Conservation (phyloP, 208 protist genomes). For the Leishmania aethiopica region DNA sequence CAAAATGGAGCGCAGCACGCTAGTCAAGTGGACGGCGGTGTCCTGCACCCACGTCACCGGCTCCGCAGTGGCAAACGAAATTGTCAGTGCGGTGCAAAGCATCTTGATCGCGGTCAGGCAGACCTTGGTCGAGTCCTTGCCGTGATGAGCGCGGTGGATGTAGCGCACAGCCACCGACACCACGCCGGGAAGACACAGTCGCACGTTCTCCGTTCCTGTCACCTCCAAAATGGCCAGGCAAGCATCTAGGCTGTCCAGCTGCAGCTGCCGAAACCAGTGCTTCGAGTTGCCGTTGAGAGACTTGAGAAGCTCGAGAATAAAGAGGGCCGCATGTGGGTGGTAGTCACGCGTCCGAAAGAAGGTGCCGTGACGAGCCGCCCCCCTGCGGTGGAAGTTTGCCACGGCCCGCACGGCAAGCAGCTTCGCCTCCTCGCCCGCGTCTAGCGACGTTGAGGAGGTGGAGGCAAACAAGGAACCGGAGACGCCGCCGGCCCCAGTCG, state of each 20-base stretch:
- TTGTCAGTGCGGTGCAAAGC: constrained; percentile 33
- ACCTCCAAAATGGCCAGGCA: constrained; percentile 61
- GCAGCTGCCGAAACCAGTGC: constrained; percentile 79
- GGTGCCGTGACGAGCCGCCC: constrained; percentile 19
- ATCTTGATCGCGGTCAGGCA: constrained; percentile 55
- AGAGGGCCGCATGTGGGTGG: constrained; percentile 77
- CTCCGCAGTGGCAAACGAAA: constrained; percentile 24
- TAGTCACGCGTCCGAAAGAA: constrained; percentile 62
- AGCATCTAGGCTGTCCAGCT: constrained; percentile 60
- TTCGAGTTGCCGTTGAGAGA: constrained; percentile 71
- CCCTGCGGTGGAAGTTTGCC: constrained; percentile 53
- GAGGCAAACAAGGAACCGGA: neutral
- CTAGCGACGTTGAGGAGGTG: constrained; percentile 34
- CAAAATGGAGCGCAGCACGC: constrained; percentile 32
- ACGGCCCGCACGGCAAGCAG: constrained; percentile 64
- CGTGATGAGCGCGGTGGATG: constrained; percentile 59
- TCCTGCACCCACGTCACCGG: constrained; percentile 36
- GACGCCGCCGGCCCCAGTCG: no score
- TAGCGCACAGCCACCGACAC: constrained; percentile 76
- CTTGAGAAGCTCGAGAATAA: constrained; percentile 82
- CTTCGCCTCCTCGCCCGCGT: constrained; percentile 73
- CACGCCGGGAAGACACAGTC: constrained; percentile 76
- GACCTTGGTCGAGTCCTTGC: constrained; percentile 71
- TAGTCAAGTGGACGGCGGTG: constrained; percentile 35
- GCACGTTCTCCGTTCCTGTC: constrained; percentile 58